Evolutionary conservation across 2,329 filamentous ascomycete genomes (phyloP).

Genomic region (Mycosphaerella sp.): DNA sequence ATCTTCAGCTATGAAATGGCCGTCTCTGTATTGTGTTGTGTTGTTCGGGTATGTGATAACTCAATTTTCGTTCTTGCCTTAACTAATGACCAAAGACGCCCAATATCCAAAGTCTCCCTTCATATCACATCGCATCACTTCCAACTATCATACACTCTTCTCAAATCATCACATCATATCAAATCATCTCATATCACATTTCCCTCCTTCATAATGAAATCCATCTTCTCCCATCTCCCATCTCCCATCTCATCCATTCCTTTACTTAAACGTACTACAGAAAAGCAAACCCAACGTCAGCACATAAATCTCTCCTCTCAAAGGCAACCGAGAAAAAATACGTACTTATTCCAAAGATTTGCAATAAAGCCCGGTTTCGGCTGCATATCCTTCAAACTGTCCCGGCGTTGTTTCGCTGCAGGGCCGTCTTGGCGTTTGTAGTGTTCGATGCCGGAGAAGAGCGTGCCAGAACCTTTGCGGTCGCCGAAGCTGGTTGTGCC

Average conservation of each 20-base stretch:
- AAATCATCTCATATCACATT: not conserved
- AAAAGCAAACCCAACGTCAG: not conserved
- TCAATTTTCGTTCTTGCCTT: too few species aligned
- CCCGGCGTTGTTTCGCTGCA: conserved; percentile 7
- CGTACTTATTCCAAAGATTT: conserved; percentile 12
- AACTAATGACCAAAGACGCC: too few species aligned
- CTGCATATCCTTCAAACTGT: conserved; percentile 13
- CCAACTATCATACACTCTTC: too few species aligned
- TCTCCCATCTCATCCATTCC: too few species aligned
- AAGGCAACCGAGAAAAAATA: not conserved
- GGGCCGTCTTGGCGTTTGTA: conserved; percentile 12
- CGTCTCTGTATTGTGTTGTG: too few species aligned
- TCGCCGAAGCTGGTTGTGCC: conserved; percentile 13
- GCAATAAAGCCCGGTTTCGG: conserved; percentile 10
- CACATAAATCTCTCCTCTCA: not conserved
- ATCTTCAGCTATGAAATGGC: too few species aligned
- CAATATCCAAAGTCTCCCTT: too few species aligned
- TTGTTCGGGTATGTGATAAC: too few species aligned
- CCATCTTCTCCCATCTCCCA: too few species aligned
- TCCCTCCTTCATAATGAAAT: too few species aligned
- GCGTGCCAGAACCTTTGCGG: conserved; percentile 8
- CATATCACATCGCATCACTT: too few species aligned
- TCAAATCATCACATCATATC: not conserved
- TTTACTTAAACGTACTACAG: not conserved
- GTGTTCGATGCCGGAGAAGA: conserved; percentile 16